Percentiles rank a stretch among this genome's conserved stretches.
Conservation (phyloP, 2,329 filamentous ascomycete species). For the Arachnomyces sp. region DNA sequence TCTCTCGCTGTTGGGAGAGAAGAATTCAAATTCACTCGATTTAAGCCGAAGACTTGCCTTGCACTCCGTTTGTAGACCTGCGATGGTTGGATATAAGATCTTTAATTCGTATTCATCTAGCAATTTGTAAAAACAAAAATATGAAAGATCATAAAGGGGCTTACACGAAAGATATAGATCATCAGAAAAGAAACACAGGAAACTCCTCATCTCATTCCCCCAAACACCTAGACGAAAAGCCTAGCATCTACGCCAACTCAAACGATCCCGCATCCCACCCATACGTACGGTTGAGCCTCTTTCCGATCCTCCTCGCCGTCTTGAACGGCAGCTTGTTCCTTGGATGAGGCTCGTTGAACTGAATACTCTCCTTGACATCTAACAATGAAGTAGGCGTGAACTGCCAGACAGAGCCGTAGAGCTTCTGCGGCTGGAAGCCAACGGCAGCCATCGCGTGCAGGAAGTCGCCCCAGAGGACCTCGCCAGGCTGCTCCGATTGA, state of each 20-base stretch:
- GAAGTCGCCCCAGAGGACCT: constrained; percentile 46
- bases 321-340: constrained; percentile 42
- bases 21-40: too few species aligned
- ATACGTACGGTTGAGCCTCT: constrained; percentile 42
- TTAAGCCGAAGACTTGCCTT: too few species aligned
- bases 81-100: too few species aligned
- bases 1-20: too few species aligned
- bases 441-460: constrained; percentile 41
- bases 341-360: constrained; percentile 54
- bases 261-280: constrained; percentile 20
- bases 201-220: too few species aligned
- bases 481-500: constrained; percentile 31
- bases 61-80: too few species aligned
- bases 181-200: too few species aligned
- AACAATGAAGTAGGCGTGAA: constrained; percentile 37
- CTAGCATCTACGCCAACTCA: constrained; percentile 1
- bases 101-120: too few species aligned
- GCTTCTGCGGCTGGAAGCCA: constrained; percentile 47
- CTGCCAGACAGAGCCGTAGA: constrained; percentile 53
- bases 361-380: constrained; percentile 41
- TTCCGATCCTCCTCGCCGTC: constrained; percentile 39
- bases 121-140: too few species aligned
- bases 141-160: too few species aligned
- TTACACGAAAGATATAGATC: too few species aligned
- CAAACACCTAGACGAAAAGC: too few species aligned